Conservation (phyloP, 176 grass and related monocot genomes). For the Chloris gayana region DNA sequence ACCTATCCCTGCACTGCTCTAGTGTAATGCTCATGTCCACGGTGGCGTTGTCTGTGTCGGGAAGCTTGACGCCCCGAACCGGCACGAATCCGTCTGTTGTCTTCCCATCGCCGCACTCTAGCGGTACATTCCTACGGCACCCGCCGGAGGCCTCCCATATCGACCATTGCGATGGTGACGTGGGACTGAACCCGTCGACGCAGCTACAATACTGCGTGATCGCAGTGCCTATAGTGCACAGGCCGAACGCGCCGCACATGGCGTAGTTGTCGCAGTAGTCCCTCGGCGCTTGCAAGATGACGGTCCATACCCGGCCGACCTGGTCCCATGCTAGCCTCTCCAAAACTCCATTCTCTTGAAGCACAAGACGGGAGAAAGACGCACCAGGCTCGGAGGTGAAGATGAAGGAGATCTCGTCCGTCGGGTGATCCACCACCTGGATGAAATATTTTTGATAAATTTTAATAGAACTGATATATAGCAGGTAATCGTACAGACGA, state of each 20-base stretch:
- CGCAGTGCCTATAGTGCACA: constrained; percentile 47
- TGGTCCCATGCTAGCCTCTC: constrained; percentile 44
- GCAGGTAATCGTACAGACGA: too few relatives aligned
- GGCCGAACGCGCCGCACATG: constrained; percentile 56
- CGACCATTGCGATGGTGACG: constrained; percentile 32
- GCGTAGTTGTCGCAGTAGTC: constrained; percentile 53
- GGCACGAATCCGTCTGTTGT: constrained; percentile 38
- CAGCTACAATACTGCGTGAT: constrained; percentile 51
- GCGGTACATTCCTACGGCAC: constrained; percentile 40
- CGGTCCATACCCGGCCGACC: constrained; percentile 17
- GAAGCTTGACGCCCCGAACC: constrained; percentile 52
- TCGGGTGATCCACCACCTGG: constrained; percentile 1
- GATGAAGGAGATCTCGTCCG: constrained; percentile 41
- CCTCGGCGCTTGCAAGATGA: constrained; percentile 14
- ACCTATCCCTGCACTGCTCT: constrained; percentile 42
- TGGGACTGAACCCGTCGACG: constrained; percentile 45
- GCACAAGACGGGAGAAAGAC: constrained; percentile 44
- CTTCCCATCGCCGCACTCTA: constrained; percentile 29
- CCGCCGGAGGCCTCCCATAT: constrained; percentile 46
- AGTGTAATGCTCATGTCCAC: constrained; percentile 24
- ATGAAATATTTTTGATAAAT: too few relatives aligned
- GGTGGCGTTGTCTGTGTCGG: constrained; percentile 11
- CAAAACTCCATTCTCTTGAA: constrained; percentile 41
- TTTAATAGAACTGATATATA: too few relatives aligned
- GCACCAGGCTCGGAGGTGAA: constrained; percentile 8